Evolutionary conservation across 805 yeast species (phyloP), one percentile per base, ranked within the genome.

Genomic region (Schwanniomyces yamadae): DNA sequence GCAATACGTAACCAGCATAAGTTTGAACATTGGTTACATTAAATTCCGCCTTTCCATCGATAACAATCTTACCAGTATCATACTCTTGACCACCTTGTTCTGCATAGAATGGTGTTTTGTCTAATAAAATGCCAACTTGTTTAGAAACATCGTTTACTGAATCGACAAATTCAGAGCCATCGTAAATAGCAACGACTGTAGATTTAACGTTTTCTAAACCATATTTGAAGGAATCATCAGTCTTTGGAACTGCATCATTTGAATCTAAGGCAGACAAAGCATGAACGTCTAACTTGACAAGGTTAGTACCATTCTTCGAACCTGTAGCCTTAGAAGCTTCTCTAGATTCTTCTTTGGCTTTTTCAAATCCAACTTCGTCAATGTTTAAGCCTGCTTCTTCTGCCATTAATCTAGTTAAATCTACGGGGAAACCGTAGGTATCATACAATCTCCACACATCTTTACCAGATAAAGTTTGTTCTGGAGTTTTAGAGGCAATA

Each of bases 81-180:
- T 75, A 84, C 64, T 89, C 97, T 73, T 93, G 99, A 57, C 99
- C 99, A 79, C 99, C 99, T 66, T 87, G 95, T 70, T 93, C 99
- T 33, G 99, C 98, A 57, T 93, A 93, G 66, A 93, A 88, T 61
- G 95, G 93, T 17, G 98, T 87, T 61, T 79, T 84, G 59, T 93
- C 95, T 41, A 93, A 72, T 33, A 93, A 60, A 35, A 93, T 64
- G 60, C 99, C 99, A 48, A 74, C 66, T 59, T 85, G 88, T 35
- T 54, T 48, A 21, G 50, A 57, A 4, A 55, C 39, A 23, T 65
- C 71, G 13, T 48, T 29, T 21, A 73, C 63, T 7, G 69, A 48
- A 29, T 73, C 66, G 33, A 78, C 79, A 49, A 89, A 87, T 22
- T 69, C 62, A 28, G 74, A 64, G 26, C 88, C 87, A 46, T 80